Evolutionary conservation across 2,329 filamentous ascomycete species (phyloP).

Genomic region (Purpureocillium lavendulum): DNA sequence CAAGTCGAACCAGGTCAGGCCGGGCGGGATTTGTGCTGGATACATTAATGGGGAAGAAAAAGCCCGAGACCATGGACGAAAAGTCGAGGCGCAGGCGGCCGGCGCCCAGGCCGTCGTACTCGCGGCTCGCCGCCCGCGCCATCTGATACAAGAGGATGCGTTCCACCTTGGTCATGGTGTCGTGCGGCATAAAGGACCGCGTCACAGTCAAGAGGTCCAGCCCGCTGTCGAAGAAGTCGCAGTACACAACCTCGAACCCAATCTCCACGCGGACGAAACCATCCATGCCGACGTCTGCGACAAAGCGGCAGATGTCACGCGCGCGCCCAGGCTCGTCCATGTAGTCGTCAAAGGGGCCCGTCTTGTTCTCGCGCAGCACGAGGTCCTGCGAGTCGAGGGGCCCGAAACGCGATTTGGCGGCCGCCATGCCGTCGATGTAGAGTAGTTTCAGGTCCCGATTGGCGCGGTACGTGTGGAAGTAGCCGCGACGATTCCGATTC

Average conservation of each 20-base stretch:
- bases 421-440: slow-evolving; percentile 63
- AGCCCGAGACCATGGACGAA: slow-evolving; percentile 41
- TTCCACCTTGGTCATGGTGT: slow-evolving; percentile 7
- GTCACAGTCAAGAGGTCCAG: slow-evolving; percentile 22
- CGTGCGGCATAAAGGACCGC: background rate
- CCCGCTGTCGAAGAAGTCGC: slow-evolving; percentile 42
- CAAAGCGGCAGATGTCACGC: slow-evolving; percentile 44
- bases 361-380: slow-evolving; percentile 39
- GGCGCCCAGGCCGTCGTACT: slow-evolving; percentile 36
- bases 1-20: slow-evolving; percentile 24
- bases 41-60: slow-evolving; percentile 40
- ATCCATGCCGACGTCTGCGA: slow-evolving; percentile 47
- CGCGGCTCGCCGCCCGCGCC: slow-evolving; percentile 29
- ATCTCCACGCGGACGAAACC: slow-evolving; percentile 60
- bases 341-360: slow-evolving; percentile 9
- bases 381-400: slow-evolving; percentile 61
- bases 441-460: slow-evolving; percentile 49
- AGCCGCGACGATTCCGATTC: slow-evolving; percentile 32
- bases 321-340: slow-evolving; percentile 44
- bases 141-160: slow-evolving; percentile 28
- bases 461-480: slow-evolving; percentile 58
- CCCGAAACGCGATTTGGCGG: slow-evolving; percentile 55
- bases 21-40: slow-evolving; percentile 28
- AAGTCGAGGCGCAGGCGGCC: slow-evolving; percentile 35
- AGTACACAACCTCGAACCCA: slow-evolving; percentile 64